phyloP scores from a whole-genome alignment of 768 basidiomycete genomes.

The Lactifluus piperatus region DNA sequence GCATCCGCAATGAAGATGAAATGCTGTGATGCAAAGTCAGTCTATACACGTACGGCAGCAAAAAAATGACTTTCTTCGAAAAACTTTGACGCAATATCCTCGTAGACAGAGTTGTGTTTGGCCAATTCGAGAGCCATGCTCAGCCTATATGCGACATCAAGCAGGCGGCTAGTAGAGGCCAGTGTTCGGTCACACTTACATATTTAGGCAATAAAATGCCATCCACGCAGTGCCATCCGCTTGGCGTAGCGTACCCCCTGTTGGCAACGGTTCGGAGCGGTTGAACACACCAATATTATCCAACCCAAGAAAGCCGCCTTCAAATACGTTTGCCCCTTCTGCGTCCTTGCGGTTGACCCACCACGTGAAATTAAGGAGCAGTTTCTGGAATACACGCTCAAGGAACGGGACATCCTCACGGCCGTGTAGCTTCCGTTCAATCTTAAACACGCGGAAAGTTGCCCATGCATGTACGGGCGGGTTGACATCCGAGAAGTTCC shows the following conservation, averaged over 20 bases:
- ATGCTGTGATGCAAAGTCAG: conserved; percentile 46
- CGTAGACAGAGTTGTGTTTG: conserved; percentile 95
- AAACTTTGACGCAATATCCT: conserved; percentile 98
- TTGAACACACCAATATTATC: conserved; percentile 99
- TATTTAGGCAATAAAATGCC: conserved; percentile 97
- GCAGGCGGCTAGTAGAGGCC: background rate
- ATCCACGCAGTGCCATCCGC: conserved; percentile 99
- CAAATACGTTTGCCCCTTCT: conserved; percentile 93
- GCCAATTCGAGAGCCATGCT: conserved; percentile 96
- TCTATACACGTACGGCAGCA: background rate
- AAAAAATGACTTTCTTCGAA: conserved; percentile 52
- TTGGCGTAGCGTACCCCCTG: conserved; percentile 88
- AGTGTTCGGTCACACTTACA: conserved; percentile 41
- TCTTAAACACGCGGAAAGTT: conserved; percentile 98
- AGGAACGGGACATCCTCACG: conserved; percentile 86
- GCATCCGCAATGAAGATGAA: conserved; percentile 98
- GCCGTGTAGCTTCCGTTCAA: conserved; percentile 92
- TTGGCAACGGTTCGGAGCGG: conserved; percentile 92
- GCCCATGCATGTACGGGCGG: conserved; percentile 99
- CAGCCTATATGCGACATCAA: conserved; percentile 44
- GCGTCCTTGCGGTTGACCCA: conserved; percentile 99
- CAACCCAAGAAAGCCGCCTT: conserved; percentile 95
- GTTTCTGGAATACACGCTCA: conserved; percentile 97
- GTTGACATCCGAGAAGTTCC: conserved; percentile 98
- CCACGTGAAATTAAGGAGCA: conserved; percentile 97